Evolutionary conservation across 1,284 basidiomycete genomes (phyloP), one percentile per base, ranked within the genome.

Genomic region (Tetrapyrgos nigripes): DNA sequence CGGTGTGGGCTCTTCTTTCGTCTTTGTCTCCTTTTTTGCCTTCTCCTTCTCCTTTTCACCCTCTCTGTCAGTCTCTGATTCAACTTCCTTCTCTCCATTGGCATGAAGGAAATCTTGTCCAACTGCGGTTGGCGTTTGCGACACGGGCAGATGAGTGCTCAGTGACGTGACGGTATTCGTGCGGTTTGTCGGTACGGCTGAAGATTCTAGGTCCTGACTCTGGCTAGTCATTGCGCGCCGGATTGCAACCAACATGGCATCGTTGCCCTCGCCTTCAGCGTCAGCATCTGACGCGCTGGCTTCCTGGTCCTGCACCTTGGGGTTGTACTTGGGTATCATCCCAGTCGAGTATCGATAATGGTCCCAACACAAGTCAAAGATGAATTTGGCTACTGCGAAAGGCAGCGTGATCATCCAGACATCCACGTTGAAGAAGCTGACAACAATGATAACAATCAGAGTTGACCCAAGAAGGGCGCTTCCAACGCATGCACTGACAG

Each of bases 321-420:
- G 27, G 21, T 47, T 59, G 3, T 59, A 61, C 19, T 66, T 44
- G 57, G 64, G 66, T 6, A 62, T 55, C 5, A 71, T 69, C 9
- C 64, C 66, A 4, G 66, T 76, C 3, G 64, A 61, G 57, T 68
- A 78, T 17, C 79, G 76, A 62, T 80, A 82, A 64, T 88, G 82
- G 67, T 89, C 85, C 80, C 83, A 83, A 2, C 61, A 66, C 10
- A 89, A 65, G 68, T 96, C 93, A 50, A 89, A 85, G 2, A 84
- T 51, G 45, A 94, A 80, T 69, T 94, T 93, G 53, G 85, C 71
- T 1, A 84, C 71, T 0, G 95, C 96, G 31, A 96, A 95, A 0
- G 97, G 96, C n/a, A 94, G 81, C 1, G 89, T 93, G 49, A 98
- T 90, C 76, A 87, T 85, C 86, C 92, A 92, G 5, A 92, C 94